Conservation (phyloP, 1,284 basidiomycete species). For the Ustilago crameri region DNA sequence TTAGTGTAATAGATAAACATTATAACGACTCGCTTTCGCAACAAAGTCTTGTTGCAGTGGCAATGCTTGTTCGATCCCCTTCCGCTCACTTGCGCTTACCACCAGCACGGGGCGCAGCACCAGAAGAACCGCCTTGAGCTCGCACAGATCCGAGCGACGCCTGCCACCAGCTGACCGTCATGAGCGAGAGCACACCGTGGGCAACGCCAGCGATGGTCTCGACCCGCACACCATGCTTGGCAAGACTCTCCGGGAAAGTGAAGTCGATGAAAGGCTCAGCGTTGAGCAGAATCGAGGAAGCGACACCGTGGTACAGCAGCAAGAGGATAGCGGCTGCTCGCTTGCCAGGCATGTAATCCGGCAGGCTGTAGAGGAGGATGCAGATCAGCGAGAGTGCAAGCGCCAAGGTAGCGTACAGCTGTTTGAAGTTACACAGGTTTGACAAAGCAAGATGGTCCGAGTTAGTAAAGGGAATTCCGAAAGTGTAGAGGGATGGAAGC, state of each 20-base stretch:
- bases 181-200: conserved; percentile 44
- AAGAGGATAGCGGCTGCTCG: conserved; percentile 80
- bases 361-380: conserved; percentile 43
- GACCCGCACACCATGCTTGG: conserved; percentile 69
- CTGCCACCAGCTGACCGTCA: conserved; percentile 50
- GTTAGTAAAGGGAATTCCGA: neutral
- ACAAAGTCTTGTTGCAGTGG: too few species aligned
- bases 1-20: neutral
- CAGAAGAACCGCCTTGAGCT: conserved; percentile 12
- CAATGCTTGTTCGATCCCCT: too few species aligned
- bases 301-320: conserved; percentile 79
- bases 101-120: conserved; percentile 7
- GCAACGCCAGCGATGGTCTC: conserved; percentile 31
- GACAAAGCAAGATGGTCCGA: neutral
- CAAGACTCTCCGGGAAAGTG: conserved; percentile 75
- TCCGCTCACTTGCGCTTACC: conserved; percentile 30
- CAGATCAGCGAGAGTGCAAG: conserved; percentile 40
- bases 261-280: conserved; percentile 81
- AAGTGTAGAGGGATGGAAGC: conserved; percentile 1
- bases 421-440: neutral
- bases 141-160: conserved; percentile 25
- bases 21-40: neutral
- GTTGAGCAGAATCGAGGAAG: conserved; percentile 79
- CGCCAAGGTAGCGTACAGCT: conserved; percentile 36
- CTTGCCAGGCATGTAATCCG: conserved; percentile 84